Percentiles rank a stretch among this genome's conserved stretches.
These are phyloP conservation scores for Bipolaris gigantea DNA, from an alignment of 2,329 filamentous ascomycete genomes.

Conservation along the genomic window DNA sequence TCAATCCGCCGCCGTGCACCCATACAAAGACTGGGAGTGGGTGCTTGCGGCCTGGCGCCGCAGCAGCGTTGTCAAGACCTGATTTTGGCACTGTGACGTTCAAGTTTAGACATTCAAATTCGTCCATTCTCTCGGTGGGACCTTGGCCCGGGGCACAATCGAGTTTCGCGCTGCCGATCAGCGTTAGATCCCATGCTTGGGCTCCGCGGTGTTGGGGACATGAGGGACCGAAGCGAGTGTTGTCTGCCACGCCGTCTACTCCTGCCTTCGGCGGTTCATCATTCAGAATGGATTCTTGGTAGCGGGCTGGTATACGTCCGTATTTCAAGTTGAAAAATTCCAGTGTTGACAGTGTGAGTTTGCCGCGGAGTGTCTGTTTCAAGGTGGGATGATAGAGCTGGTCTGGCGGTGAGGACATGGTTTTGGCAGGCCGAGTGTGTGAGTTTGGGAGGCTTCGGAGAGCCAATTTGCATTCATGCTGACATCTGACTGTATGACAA, in stretches of 20 bases:
- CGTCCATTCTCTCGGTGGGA: conserved; percentile 30
- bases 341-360: conserved; percentile 18
- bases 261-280: conserved; percentile 7
- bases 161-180: conserved; percentile 25
- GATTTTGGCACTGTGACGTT: conserved; percentile 38
- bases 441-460: background rate
- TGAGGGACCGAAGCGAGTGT: conserved; percentile 42
- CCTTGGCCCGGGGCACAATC: conserved; percentile 20
- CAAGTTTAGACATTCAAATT: conserved; percentile 42
- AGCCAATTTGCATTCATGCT: background rate
- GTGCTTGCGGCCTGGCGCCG: background rate
- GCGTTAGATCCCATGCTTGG: conserved; percentile 32
- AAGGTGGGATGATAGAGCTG: conserved; percentile 19
- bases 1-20: conserved; percentile 58
- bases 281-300: conserved; percentile 32
- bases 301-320: conserved; percentile 39
- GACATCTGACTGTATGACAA: too few relatives aligned
- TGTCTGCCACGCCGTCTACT: conserved; percentile 28
- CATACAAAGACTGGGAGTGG: conserved; percentile 56
- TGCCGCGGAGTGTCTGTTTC: conserved; percentile 24
- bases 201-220: conserved; percentile 42
- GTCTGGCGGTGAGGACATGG: conserved; percentile 1
- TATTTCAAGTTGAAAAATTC: conserved; percentile 45
- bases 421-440: background rate
- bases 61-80: background rate